A percentile compares a stretch with the other conserved stretches of the same genome.
Evolutionary conservation across 1,284 basidiomycete species (phyloP).

Genomic region (Papiliotrema flavescens): DNA sequence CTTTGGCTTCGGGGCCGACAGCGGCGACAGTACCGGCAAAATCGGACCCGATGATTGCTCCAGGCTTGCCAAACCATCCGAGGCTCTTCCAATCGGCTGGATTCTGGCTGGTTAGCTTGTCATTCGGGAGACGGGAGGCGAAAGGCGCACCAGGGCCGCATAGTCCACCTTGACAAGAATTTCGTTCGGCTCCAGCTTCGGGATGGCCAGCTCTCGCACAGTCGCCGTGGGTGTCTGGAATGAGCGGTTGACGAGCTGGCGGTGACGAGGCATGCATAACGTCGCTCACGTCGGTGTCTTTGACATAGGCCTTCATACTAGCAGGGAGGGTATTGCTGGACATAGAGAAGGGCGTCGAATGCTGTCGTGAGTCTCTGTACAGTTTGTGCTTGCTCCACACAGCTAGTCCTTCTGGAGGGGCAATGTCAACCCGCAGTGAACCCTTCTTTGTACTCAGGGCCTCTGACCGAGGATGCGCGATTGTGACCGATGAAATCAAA

Average conservation of each 20-base stretch:
- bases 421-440: no score
- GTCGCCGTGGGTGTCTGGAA: conserved; percentile 10
- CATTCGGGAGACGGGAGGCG: not conserved
- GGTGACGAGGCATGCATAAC: no score
- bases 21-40: conserved; percentile 52
- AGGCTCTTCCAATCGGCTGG: conserved; percentile 47
- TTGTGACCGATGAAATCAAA: no score
- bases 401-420: no score
- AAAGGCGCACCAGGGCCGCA: conserved; percentile 28
- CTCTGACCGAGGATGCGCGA: no score
- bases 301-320: no score
- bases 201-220: conserved; percentile 33
- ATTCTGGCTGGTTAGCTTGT: conserved; percentile 14
- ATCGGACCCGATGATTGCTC: conserved; percentile 51
- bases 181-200: conserved; percentile 34
- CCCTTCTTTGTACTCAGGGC: no score
- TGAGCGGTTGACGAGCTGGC: not conserved
- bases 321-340: no score
- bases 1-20: conserved; percentile 20
- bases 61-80: conserved; percentile 23
- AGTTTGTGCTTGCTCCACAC: no score
- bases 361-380: no score
- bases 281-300: no score
- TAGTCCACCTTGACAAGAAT: conserved; percentile 45
- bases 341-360: no score